Percentiles rank a stretch among this genome's conserved stretches.
phyloP scores from a whole-genome alignment of 2,329 filamentous ascomycete species.

The Dactylellina sp. region DNA sequence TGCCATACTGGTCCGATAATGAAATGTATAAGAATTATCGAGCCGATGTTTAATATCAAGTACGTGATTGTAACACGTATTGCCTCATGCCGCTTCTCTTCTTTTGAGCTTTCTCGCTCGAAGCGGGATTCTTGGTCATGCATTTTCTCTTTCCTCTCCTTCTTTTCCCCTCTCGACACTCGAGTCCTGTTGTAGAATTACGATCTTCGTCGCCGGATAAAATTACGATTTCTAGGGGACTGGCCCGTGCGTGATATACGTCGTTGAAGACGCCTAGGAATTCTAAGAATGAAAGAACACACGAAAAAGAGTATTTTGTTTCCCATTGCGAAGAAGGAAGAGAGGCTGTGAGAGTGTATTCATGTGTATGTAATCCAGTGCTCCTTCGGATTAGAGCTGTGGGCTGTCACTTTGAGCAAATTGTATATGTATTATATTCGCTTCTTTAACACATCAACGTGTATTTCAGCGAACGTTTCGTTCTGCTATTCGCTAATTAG shows the following conservation, averaged over 20 bases:
- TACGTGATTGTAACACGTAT: conserved; percentile 38
- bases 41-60: conserved; percentile 22
- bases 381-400: not conserved
- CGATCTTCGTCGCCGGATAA: conserved; percentile 3
- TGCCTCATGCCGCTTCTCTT: conserved; percentile 41
- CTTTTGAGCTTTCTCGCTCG: conserved; percentile 35
- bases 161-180: too few relatives aligned
- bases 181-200: not conserved
- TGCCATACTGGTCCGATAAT: conserved; percentile 27
- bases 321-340: conserved; percentile 18
- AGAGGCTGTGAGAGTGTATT: too few relatives aligned
- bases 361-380: not conserved
- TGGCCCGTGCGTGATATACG: conserved; percentile 6
- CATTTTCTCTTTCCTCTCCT: not conserved
- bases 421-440: not conserved
- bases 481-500: conserved; percentile 1
- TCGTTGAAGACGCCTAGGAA: conserved; percentile 22
- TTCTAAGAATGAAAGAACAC: conserved; percentile 20
- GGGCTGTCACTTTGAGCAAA: not conserved
- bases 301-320: conserved; percentile 27
- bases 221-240: not conserved
- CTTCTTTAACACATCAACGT: not conserved
- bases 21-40: conserved; percentile 35
- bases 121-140: conserved; percentile 21
- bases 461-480: not conserved